Conservation (phyloP, 768 basidiomycete species). For the Suillus placidus region DNA sequence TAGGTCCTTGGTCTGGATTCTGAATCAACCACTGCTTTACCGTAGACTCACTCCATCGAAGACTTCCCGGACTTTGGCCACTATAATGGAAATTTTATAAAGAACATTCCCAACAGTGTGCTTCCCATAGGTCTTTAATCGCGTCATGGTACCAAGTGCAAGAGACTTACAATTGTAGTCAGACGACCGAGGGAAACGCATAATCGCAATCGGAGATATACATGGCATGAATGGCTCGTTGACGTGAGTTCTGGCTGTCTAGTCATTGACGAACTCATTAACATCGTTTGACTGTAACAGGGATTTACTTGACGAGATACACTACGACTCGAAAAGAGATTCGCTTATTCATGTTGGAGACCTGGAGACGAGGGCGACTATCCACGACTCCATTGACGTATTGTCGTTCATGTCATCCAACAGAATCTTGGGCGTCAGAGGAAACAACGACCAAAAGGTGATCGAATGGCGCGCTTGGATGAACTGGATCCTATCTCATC, state of each 20-base stretch:
- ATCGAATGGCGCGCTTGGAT: constrained; percentile 91
- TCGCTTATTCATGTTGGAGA: constrained; percentile 85
- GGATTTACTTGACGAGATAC: constrained; percentile 60
- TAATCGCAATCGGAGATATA: constrained; percentile 85
- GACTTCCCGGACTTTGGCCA: constrained; percentile 59
- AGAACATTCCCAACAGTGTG: constrained; percentile 46
- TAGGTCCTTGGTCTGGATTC: constrained; percentile 1
- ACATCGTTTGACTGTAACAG: constrained; percentile 37
- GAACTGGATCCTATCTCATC: constrained; percentile 63
- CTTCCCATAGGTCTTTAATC: constrained; percentile 55
- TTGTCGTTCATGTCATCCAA: constrained; percentile 65
- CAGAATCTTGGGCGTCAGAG: constrained; percentile 79
- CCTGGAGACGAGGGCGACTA: constrained; percentile 71
- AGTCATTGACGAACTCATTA: background rate
- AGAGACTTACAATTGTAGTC: background rate
- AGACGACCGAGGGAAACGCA: constrained; percentile 57
- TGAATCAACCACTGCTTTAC: background rate
- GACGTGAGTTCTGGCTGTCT: constrained; percentile 48
- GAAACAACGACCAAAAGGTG: constrained; percentile 92
- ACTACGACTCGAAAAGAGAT: constrained; percentile 64
- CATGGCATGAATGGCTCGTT: constrained; percentile 80
- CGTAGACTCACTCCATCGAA: constrained; percentile 19
- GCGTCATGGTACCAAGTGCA: background rate
- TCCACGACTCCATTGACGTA: constrained; percentile 60
- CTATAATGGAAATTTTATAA: constrained; percentile 39